Evolutionary conservation across 176 grass and related monocot species (phyloP).

Genomic region (Coix lacrymajobi): DNA sequence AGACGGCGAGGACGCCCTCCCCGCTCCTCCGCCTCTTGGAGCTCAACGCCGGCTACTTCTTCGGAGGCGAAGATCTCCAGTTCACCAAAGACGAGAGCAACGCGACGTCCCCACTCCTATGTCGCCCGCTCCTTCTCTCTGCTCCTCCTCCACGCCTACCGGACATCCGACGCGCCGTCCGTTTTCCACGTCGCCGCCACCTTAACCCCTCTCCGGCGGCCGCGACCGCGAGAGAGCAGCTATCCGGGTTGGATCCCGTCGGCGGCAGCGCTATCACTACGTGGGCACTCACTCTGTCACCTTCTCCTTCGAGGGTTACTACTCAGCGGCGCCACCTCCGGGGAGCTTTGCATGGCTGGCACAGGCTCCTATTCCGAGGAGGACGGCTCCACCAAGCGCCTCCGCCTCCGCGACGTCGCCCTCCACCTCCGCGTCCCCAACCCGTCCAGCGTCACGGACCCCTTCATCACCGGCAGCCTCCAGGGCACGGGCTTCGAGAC

Average conservation of each 20-base stretch:
- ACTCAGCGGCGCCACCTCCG: background rate
- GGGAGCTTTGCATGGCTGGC: conserved; percentile 29
- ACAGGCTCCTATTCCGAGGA: background rate
- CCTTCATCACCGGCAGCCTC: conserved; percentile 35
- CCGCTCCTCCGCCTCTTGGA: background rate
- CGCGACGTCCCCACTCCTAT: background rate
- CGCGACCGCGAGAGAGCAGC: background rate
- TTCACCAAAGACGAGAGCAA: conserved; percentile 23
- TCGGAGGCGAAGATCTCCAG: conserved; percentile 24
- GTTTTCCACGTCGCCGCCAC: background rate
- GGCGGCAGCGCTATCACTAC: background rate
- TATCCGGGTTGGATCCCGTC: accelerated
- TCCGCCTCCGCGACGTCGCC: background rate
- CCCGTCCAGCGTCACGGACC: conserved; percentile 12
- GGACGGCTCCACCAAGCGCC: background rate
- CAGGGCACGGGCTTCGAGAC: conserved; percentile 22
- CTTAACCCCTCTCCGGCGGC: background rate
- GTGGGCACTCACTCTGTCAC: background rate
- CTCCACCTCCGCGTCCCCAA: conserved; percentile 39
- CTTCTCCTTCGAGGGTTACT: background rate
- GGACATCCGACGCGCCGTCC: background rate
- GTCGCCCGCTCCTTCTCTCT: conserved; percentile 30
- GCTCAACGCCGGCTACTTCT: conserved; percentile 40
- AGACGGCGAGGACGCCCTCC: background rate
- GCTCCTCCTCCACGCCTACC: background rate